These are phyloP conservation scores for Thamnidium elegans DNA, from an alignment of 192 early-diverging fungal genomes.

Conservation along the genomic window DNA sequence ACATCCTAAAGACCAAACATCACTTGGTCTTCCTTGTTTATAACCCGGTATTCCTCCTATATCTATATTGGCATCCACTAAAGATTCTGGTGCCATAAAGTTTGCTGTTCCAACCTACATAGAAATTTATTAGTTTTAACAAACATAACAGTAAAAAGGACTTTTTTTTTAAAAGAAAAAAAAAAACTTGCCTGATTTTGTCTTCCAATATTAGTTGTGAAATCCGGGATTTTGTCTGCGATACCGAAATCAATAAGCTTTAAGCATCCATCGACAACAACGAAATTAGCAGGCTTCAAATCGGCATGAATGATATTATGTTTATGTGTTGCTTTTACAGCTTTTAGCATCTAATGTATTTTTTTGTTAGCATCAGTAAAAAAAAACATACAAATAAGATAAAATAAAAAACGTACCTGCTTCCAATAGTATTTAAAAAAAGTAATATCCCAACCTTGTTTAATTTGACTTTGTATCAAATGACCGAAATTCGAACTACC, in stretches of 20 bases:
- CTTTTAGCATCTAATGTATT: conserved; percentile 73
- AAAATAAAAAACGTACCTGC: conserved; percentile 49
- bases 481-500: conserved; percentile 86
- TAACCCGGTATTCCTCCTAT: background rate
- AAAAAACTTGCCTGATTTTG: conserved; percentile 62
- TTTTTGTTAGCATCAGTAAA: background rate
- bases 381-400: background rate
- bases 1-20: conserved; percentile 92
- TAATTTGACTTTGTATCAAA: conserved; percentile 49
- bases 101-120: conserved; percentile 77
- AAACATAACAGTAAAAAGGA: background rate
- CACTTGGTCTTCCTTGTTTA: conserved; percentile 47
- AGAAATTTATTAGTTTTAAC: background rate
- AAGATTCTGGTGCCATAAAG: conserved; percentile 94
- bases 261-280: conserved; percentile 78
- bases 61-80: too few species aligned
- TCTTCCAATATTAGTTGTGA: conserved; percentile 90
- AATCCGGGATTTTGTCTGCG: conserved; percentile 89
- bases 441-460: conserved; percentile 60
- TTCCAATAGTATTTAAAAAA: conserved; percentile 84
- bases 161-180: background rate
- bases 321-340: conserved; percentile 85
- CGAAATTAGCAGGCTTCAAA: conserved; percentile 95
- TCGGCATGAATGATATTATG: conserved; percentile 90
- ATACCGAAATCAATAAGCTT: conserved; percentile 99